These are phyloP conservation scores for Sclerotinia minor DNA, from an alignment of 2,329 filamentous ascomycete species.

Conservation along the genomic window DNA sequence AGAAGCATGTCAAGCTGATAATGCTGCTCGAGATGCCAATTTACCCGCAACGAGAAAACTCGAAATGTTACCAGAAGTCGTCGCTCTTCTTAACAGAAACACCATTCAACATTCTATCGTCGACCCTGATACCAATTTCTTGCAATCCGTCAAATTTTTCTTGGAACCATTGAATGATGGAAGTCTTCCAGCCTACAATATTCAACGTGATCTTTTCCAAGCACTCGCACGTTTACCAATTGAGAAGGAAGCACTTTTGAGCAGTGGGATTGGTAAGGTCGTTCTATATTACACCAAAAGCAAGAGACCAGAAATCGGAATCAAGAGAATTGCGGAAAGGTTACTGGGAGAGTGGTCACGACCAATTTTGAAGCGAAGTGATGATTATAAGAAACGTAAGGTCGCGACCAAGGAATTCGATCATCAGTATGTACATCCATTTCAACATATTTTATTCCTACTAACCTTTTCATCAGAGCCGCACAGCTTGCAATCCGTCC, in stretches of 20 bases:
- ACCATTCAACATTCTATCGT: constrained; percentile 81
- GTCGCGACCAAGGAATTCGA: constrained; percentile 65
- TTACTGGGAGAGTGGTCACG: constrained; percentile 95
- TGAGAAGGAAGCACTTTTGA: constrained; percentile 84
- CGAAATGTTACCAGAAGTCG: constrained; percentile 88
- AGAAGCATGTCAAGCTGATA: constrained; percentile 82
- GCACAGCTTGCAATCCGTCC: constrained; percentile 42
- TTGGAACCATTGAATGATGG: constrained; percentile 93
- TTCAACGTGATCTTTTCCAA: constrained; percentile 90
- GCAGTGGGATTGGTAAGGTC: constrained; percentile 93
- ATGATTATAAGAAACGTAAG: constrained; percentile 87
- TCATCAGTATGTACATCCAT: constrained; percentile 53
- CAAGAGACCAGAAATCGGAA: constrained; percentile 80
- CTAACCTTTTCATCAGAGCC: constrained; percentile 36
- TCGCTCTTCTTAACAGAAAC: constrained; percentile 84
- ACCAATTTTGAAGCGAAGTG: constrained; percentile 88
- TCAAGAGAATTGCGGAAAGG: constrained; percentile 91
- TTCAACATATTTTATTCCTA: constrained; percentile 4
- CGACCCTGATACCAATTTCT: constrained; percentile 91
- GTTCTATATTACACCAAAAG: constrained; percentile 96
- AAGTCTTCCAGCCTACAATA: constrained; percentile 92
- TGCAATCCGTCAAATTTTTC: constrained; percentile 96
- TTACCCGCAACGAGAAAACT: constrained; percentile 90
- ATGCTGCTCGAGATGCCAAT: constrained; percentile 73
- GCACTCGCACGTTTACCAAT: constrained; percentile 80